Percentiles rank a stretch among this genome's conserved stretches.
phyloP scores from a whole-genome alignment of 2,329 filamentous ascomycete genomes.

The Emydomyces testavorans region DNA sequence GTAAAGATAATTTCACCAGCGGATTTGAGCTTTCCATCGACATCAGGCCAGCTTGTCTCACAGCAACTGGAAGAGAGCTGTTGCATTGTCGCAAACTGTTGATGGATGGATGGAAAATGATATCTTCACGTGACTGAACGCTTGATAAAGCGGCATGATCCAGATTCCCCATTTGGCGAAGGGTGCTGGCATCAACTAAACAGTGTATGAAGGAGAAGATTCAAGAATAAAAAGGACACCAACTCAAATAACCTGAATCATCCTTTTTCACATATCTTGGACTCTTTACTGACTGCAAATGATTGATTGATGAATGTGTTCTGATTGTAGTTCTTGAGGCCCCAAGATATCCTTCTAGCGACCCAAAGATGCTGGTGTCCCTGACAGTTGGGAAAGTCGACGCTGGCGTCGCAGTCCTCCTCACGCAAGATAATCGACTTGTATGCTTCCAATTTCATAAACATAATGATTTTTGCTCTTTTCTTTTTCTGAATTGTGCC shows the following conservation, averaged over 20 bases:
- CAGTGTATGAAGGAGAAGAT: neutral
- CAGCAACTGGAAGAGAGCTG: neutral
- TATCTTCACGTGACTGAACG: neutral
- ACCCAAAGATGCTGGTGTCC: conserved; percentile 74
- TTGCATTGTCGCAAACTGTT: no score
- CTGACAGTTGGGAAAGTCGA: conserved; percentile 98
- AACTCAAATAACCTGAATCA: neutral
- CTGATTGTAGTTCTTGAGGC: neutral
- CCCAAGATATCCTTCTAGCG: neutral
- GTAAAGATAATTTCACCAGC: conserved; percentile 50
- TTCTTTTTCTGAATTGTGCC: conserved; percentile 5
- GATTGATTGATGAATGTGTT: neutral
- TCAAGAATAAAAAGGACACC: neutral
- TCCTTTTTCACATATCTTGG: neutral
- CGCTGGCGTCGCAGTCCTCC: conserved; percentile 88
- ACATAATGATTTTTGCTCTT: neutral
- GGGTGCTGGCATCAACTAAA: neutral
- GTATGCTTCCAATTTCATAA: conserved; percentile 43
- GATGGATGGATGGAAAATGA: neutral
- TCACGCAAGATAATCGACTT: conserved; percentile 93
- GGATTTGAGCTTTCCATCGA: conserved; percentile 10
- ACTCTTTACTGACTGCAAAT: neutral
- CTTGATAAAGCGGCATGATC: neutral
- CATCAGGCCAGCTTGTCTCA: conserved; percentile 11
- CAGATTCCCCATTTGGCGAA: neutral